Conservation (phyloP, 202 grass and related monocot genomes). For the Panicum virgatum region DNA sequence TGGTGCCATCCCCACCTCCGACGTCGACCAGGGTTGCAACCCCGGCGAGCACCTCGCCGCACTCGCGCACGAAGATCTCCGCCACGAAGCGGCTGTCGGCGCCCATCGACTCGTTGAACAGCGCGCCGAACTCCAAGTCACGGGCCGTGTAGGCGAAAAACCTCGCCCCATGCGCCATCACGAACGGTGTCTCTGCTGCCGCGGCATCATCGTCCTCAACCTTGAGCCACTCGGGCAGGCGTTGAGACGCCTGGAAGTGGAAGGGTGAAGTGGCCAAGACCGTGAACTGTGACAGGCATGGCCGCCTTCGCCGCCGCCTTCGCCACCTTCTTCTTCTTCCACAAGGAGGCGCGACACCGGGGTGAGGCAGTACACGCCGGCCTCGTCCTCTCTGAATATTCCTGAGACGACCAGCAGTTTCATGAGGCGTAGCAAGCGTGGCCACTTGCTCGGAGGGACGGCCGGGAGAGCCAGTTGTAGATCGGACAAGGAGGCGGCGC, state of each 20-base stretch:
- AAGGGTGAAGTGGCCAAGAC: not conserved
- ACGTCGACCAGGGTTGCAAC: not conserved
- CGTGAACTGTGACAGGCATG: not conserved
- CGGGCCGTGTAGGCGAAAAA: not conserved
- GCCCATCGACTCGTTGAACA: not conserved
- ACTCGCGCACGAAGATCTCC: not conserved
- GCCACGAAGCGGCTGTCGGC: not conserved
- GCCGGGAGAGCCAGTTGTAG: not conserved
- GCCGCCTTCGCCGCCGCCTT: no score
- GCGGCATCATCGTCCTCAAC: not conserved
- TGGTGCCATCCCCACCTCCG: not conserved
- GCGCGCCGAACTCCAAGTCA: not conserved
- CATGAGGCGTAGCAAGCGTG: constrained; percentile 9
- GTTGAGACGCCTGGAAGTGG: not conserved
- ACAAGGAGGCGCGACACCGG: not conserved
- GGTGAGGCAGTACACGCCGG: not conserved
- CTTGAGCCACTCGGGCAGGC: not conserved
- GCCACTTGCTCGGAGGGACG: not conserved
- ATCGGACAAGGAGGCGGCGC: not conserved
- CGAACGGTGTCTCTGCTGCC: not conserved
- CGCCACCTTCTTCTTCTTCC: not conserved
- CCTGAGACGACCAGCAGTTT: not conserved
- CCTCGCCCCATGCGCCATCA: not conserved
- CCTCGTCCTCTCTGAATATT: not conserved
- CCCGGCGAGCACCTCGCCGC: not conserved